These are phyloP conservation scores for Torrubiellomyces zombiae DNA, from an alignment of 2,329 filamentous ascomycete genomes.

Conservation along the genomic window DNA sequence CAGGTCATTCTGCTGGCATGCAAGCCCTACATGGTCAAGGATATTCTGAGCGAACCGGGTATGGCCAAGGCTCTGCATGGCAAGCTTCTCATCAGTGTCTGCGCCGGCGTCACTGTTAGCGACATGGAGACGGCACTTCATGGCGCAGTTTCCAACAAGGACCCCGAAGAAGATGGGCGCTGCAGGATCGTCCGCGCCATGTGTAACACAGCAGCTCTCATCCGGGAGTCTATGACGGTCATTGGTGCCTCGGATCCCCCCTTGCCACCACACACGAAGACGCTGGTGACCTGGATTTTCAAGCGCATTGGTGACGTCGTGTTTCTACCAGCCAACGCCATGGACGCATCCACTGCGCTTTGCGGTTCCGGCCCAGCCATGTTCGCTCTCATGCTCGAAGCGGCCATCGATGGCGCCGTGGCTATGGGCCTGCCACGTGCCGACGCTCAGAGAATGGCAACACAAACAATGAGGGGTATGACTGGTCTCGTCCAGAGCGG, in stretches of 20 bases:
- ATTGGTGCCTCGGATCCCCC: constrained; percentile 47
- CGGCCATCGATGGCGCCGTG: constrained; percentile 59
- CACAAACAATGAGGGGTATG: constrained; percentile 61
- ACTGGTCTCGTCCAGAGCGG: constrained; percentile 52
- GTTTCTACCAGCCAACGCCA: constrained; percentile 46
- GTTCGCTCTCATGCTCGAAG: constrained; percentile 59
- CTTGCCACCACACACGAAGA: constrained; percentile 32
- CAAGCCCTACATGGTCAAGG: constrained; percentile 60
- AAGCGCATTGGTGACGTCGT: constrained; percentile 54
- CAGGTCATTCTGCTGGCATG: constrained; percentile 66
- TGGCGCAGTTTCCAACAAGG: constrained; percentile 30
- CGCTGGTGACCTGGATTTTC: constrained; percentile 62
- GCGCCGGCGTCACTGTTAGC: constrained; percentile 55
- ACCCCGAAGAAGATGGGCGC: constrained; percentile 26
- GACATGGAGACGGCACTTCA: constrained; percentile 53
- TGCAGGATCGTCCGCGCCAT: constrained; percentile 62
- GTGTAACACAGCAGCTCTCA: constrained; percentile 68
- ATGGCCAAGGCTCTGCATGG: constrained; percentile 58
- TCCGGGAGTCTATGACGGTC: constrained; percentile 70
- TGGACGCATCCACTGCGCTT: constrained; percentile 60
- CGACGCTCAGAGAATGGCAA: constrained; percentile 61
- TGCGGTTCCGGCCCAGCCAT: constrained; percentile 64
- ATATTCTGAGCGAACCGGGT: constrained; percentile 49
- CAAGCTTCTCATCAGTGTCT: constrained; percentile 69
- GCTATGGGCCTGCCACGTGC: constrained; percentile 60